These are phyloP conservation scores for Tetrahymena malaccensis DNA, from an alignment of 73 alveolate species.

Conservation along the genomic window DNA sequence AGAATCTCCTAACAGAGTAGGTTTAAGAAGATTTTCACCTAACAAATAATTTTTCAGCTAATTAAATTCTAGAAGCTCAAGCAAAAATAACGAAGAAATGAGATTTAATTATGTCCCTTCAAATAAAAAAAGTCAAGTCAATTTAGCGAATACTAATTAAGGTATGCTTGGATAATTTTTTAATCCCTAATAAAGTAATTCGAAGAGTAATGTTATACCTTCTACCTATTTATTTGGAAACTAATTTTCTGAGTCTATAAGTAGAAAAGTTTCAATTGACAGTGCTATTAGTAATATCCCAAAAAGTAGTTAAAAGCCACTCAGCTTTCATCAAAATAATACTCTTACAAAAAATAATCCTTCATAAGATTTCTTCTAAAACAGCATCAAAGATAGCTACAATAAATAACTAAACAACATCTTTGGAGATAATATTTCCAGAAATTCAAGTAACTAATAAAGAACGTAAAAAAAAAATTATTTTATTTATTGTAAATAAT, in stretches of 20 bases:
- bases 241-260: background rate
- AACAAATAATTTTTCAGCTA: background rate
- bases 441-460: background rate
- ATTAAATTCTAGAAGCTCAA: background rate
- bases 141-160: background rate
- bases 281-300: background rate
- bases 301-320: background rate
- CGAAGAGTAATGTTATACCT: background rate
- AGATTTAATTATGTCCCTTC: background rate
- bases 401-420: background rate
- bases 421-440: background rate
- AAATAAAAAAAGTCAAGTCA: background rate
- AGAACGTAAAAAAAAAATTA: background rate
- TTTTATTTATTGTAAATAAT: background rate
- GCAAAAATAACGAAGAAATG: background rate
- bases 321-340: background rate
- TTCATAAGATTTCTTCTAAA: background rate
- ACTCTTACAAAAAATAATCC: background rate
- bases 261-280: background rate
- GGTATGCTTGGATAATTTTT: background rate
- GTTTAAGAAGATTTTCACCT: background rate
- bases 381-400: background rate
- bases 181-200: background rate
- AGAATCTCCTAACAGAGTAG: background rate
- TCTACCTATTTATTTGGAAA: background rate